Evolutionary conservation across 2,329 filamentous ascomycete genomes (phyloP), one percentile per base, ranked within the genome.

Genomic region (Epichloe sibirici): DNA sequence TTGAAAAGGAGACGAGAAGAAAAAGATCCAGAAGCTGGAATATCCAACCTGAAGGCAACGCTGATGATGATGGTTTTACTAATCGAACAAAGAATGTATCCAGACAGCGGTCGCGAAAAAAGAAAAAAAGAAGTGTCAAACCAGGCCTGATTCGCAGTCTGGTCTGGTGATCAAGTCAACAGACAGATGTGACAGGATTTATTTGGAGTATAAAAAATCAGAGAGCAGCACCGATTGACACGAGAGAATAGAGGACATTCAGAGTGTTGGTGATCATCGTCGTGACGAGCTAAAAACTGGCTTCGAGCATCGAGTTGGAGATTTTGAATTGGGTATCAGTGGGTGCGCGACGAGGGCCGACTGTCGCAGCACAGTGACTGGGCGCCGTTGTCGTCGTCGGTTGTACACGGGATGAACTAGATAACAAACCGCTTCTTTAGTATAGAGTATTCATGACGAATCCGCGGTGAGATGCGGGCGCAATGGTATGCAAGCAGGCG

Each of bases 221-320:
- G 71, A 69, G 74, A 74, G 71, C 67, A 69, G 73, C 75, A 71
- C 72, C 71, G 69, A 76, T 74, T 70, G 74, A 70, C 67, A 70
- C 74, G 71, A 70, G 70, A 75, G 71, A 62, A 64, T 62, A 71
- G 66, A 69, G 70, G 66, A 70, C 72, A 66, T 69, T 69, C 62
- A 66, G 67, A 68, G 69, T 71, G 68, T 70, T 68, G 73, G 69
- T 73, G 73, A 72, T 78, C 77, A 79, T 79, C 67, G 76, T 79
- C 67, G 72, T 72, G 62, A 66, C 64, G 62, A 63, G 60, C 65
- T 61, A 45, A 64, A 59, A 66, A 66, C 68, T 71, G 38, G 45
- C 31, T 45, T 45, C 35, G 15, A 51, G 51, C 40, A 45, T 48
- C 34, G 23, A 50, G 51, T 38, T 40, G 38, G 21, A 51, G 17